These are phyloP conservation scores for Xylaria sp. DNA, from an alignment of 2,329 filamentous ascomycete genomes.

Conservation along the genomic window DNA sequence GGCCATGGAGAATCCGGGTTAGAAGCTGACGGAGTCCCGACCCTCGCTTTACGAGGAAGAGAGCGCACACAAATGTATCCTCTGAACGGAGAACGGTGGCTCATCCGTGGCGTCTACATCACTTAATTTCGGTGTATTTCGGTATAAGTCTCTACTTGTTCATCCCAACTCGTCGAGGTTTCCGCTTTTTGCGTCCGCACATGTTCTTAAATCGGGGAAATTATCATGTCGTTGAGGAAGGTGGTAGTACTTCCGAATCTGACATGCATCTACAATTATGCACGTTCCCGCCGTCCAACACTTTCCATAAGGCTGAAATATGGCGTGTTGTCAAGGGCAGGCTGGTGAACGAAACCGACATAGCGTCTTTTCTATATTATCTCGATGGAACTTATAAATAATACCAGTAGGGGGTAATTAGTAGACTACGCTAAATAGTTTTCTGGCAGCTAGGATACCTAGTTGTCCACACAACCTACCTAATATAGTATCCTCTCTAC, in stretches of 20 bases:
- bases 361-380: neutral
- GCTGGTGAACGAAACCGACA: slow-evolving; percentile 22
- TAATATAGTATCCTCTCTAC: neutral
- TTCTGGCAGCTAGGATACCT: neutral
- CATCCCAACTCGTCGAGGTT: neutral
- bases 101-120: neutral
- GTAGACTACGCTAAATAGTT: neutral
- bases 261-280: slow-evolving; percentile 35
- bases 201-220: slow-evolving; percentile 4
- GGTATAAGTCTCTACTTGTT: slow-evolving; percentile 8
- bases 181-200: neutral
- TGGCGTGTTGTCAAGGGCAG: slow-evolving; percentile 17
- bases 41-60: slow-evolving; percentile 12
- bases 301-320: slow-evolving; percentile 35
- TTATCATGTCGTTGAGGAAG: slow-evolving; percentile 18
- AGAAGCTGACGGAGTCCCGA: slow-evolving; percentile 18
- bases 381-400: slow-evolving; percentile 5
- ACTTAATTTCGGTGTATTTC: slow-evolving; percentile 21
- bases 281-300: slow-evolving; percentile 34
- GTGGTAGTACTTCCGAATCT: slow-evolving; percentile 31
- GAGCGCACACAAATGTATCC: neutral
- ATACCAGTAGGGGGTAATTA: neutral
- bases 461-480: neutral
- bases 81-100: neutral
- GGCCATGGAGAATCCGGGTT: neutral